Percentiles rank a stretch among this genome's conserved stretches.
phyloP scores from a whole-genome alignment of 352 stramenopile genomes.

The Phytopythium sindhum region DNA sequence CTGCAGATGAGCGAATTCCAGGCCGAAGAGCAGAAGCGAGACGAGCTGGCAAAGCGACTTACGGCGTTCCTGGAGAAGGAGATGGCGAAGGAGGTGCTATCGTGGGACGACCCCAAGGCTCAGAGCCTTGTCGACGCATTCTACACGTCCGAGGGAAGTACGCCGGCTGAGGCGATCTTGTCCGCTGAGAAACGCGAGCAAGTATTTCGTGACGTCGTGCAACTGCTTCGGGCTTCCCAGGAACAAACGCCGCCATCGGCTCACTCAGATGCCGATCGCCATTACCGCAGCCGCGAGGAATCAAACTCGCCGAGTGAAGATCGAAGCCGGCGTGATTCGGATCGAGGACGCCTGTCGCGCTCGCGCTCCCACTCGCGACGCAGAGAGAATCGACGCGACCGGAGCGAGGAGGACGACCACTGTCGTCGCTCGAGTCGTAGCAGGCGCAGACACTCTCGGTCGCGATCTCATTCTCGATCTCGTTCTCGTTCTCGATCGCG shows the following conservation, averaged over 20 bases:
- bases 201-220: conserved; percentile 15
- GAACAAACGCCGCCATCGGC: not conserved
- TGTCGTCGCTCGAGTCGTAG: conserved; percentile 14
- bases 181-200: conserved; percentile 20
- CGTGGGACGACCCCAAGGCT: conserved; percentile 20
- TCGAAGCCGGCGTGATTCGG: not conserved
- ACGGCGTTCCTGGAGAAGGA: conserved; percentile 29
- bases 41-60: conserved; percentile 28
- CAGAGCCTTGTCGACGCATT: conserved; percentile 26
- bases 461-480: conserved; percentile 24
- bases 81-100: conserved; percentile 13
- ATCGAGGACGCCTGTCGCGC: not conserved
- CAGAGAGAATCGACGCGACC: conserved; percentile 19
- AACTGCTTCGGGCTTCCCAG: not conserved
- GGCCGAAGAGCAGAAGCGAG: conserved; percentile 24
- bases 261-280: not conserved
- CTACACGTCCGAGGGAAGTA: conserved; percentile 17
- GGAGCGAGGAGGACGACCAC: conserved; percentile 13
- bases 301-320: not conserved
- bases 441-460: conserved; percentile 24
- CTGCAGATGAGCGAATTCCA: conserved; percentile 29
- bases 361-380: conserved; percentile 12
- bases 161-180: conserved; percentile 9
- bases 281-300: not conserved
- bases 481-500: conserved; percentile 36